phyloP scores from a whole-genome alignment of 2,329 filamentous ascomycete genomes.

The Rosellinia necatrix region DNA sequence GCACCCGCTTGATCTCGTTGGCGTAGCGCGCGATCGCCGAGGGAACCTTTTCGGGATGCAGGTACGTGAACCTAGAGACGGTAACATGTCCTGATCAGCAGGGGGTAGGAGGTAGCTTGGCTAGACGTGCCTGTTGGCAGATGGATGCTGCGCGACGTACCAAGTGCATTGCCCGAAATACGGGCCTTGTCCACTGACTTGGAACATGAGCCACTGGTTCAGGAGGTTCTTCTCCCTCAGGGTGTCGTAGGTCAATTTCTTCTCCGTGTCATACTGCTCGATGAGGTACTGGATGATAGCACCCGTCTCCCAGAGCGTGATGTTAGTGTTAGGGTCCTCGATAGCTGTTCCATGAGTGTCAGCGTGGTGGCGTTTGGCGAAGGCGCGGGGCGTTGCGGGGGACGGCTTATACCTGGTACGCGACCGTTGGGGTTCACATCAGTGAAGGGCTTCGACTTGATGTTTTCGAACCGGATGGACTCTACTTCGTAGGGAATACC shows the following conservation, averaged over 20 bases:
- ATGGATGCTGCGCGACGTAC: background rate
- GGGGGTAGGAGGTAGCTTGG: background rate
- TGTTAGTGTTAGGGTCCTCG: slow-evolving; percentile 22
- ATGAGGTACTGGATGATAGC: slow-evolving; percentile 23
- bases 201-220: slow-evolving; percentile 1
- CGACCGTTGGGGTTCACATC: slow-evolving; percentile 31
- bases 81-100: background rate
- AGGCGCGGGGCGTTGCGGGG: background rate
- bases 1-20: slow-evolving; percentile 1
- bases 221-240: background rate
- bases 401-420: slow-evolving; percentile 7
- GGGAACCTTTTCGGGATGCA: slow-evolving; percentile 4
- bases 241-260: background rate
- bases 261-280: slow-evolving; percentile 29
- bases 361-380: background rate
- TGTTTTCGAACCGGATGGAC: slow-evolving; percentile 25
- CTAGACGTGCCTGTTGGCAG: background rate
- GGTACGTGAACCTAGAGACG: background rate
- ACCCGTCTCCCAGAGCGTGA: slow-evolving; percentile 23
- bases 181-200: background rate
- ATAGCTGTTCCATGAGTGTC: slow-evolving; percentile 6
- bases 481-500: slow-evolving; percentile 30
- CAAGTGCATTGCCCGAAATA: slow-evolving; percentile 4
- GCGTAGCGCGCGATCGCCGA: slow-evolving; percentile 7
- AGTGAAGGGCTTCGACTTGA: slow-evolving; percentile 33